Percentiles rank a stretch among this genome's conserved stretches.
phyloP scores from a whole-genome alignment of 2,329 filamentous ascomycete genomes.

The Sporothrix sp. region DNA sequence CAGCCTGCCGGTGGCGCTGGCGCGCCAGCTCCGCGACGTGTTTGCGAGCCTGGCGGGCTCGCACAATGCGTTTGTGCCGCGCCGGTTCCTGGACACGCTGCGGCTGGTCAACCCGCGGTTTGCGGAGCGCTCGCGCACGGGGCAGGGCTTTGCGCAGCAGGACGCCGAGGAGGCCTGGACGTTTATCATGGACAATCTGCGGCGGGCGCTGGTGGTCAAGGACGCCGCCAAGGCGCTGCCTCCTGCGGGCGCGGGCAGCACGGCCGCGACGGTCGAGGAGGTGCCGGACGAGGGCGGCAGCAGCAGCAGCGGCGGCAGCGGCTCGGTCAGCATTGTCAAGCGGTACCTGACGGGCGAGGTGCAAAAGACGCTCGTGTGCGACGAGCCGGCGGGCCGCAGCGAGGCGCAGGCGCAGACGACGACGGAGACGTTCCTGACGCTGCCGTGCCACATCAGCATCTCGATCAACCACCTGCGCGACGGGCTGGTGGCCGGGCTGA shows the following conservation, averaged over 20 bases:
- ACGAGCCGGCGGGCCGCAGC: conserved; percentile 68
- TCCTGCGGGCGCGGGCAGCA: conserved; percentile 23
- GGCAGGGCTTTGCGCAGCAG: conserved; percentile 86
- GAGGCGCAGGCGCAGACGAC: conserved; percentile 60
- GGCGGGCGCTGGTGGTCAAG: conserved; percentile 63
- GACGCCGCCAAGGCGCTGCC: conserved; percentile 27
- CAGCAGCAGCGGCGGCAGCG: neutral
- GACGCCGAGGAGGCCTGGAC: conserved; percentile 98
- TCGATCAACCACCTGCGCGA: conserved; percentile 85
- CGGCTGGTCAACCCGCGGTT: conserved; percentile 82
- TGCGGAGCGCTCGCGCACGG: conserved; percentile 74
- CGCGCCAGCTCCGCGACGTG: conserved; percentile 65
- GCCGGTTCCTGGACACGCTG: conserved; percentile 72
- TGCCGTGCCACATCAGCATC: conserved; percentile 89
- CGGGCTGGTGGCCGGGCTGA: conserved; percentile 70
- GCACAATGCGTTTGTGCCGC: conserved; percentile 74
- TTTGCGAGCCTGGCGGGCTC: conserved; percentile 87
- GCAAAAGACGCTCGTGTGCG: conserved; percentile 67
- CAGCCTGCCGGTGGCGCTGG: conserved; percentile 59
- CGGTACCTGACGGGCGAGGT: conserved; percentile 83
- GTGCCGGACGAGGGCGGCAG: neutral
- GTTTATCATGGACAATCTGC: conserved; percentile 78
- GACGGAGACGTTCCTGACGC: conserved; percentile 74
- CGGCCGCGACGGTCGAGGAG: conserved; percentile 29
- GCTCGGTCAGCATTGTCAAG: conserved; percentile 61